Percentiles rank a stretch among this genome's conserved stretches.
phyloP scores from a whole-genome alignment of 2,329 filamentous ascomycete species.

The Fusarium guadeloupense region DNA sequence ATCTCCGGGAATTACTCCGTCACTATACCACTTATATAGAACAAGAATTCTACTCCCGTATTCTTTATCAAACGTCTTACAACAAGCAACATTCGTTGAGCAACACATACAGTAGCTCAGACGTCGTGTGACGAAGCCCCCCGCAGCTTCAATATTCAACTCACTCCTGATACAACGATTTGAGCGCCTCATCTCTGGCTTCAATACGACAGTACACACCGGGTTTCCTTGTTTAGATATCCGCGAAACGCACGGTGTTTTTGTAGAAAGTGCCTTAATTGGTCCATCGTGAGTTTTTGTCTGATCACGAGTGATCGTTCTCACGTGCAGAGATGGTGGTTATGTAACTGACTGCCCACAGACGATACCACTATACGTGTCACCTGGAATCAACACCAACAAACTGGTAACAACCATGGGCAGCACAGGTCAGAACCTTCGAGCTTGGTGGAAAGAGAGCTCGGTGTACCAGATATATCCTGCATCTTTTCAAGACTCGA shows the following conservation, averaged over 20 bases:
- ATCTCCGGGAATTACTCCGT: slow-evolving; percentile 46
- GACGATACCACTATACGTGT: background rate
- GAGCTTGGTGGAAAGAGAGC: slow-evolving; percentile 68
- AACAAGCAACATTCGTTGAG: slow-evolving; percentile 1
- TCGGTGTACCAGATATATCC: slow-evolving; percentile 71
- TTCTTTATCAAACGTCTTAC: background rate
- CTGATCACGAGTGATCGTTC: slow-evolving; percentile 10
- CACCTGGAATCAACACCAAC: background rate
- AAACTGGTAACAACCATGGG: slow-evolving; percentile 34
- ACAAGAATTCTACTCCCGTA: slow-evolving; percentile 14
- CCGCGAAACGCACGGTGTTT: background rate
- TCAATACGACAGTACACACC: background rate
- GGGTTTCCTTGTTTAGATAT: background rate
- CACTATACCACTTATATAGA: slow-evolving; percentile 31
- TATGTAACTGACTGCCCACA: slow-evolving; percentile 8
- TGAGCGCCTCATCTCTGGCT: background rate
- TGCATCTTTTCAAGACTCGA: slow-evolving; percentile 68
- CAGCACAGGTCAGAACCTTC: slow-evolving; percentile 35
- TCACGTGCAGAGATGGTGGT: slow-evolving; percentile 18
- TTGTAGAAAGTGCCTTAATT: slow-evolving; percentile 1
- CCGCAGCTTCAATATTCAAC: slow-evolving; percentile 11
- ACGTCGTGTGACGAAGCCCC: slow-evolving; percentile 5
- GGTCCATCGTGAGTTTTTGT: slow-evolving; percentile 15
- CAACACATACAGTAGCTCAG: background rate
- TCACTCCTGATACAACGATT: background rate